These are phyloP conservation scores for Laguncularia racemosa DNA, from an alignment of 345 rosid species.

Conservation along the genomic window DNA sequence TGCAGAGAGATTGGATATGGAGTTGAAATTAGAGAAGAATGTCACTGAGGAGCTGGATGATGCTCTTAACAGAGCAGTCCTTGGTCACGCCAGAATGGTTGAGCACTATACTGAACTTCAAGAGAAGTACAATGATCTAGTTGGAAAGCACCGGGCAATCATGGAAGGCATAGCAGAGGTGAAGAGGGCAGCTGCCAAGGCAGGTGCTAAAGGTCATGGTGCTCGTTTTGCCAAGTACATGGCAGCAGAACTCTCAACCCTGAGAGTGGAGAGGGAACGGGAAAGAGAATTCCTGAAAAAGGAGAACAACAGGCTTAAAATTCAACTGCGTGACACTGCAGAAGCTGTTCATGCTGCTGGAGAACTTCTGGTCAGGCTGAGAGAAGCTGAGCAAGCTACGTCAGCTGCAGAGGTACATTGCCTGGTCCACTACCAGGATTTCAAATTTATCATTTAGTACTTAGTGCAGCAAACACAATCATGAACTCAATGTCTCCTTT, in stretches of 20 bases:
- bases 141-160: conserved; percentile 55
- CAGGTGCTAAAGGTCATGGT: conserved; percentile 74
- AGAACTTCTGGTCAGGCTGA: conserved; percentile 82
- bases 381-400: conserved; percentile 89
- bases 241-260: conserved; percentile 67
- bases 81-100: conserved; percentile 89
- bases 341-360: conserved; percentile 99
- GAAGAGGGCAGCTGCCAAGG: conserved; percentile 84
- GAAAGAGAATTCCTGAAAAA: conserved; percentile 66
- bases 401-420: conserved; percentile 59
- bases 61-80: conserved; percentile 76
- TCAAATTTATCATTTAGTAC: background rate
- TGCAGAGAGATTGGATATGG: conserved; percentile 68
- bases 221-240: conserved; percentile 71
- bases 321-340: conserved; percentile 87
- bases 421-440: background rate
- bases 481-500: too few relatives aligned
- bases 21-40: conserved; percentile 58
- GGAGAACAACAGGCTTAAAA: conserved; percentile 72
- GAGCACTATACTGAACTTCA: conserved; percentile 92
- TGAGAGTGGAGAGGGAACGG: conserved; percentile 72
- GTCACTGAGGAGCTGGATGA: conserved; percentile 79
- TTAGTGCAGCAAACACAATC: background rate
- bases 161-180: conserved; percentile 83
- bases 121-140: conserved; percentile 75